A percentile compares a stretch with the other conserved stretches of the same genome.
phyloP scores from a whole-genome alignment of 805 yeast species.

The Maudiozyma barnettii region DNA sequence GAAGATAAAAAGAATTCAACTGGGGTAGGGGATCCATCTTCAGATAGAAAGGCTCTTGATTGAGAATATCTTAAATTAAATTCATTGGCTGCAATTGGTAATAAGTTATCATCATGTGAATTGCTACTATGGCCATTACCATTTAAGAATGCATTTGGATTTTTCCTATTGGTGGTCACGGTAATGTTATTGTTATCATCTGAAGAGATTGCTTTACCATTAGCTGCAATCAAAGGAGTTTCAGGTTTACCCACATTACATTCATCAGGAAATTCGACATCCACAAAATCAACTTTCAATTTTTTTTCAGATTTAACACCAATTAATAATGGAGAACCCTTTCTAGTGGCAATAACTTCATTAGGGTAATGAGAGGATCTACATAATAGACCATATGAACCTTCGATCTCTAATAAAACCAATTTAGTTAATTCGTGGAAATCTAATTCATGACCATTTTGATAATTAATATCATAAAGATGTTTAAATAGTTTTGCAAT shows the following conservation, averaged over 20 bases:
- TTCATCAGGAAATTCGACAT: constrained; percentile 87
- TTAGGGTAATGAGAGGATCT: constrained; percentile 89
- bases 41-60: constrained; percentile 93
- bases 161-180: constrained; percentile 4
- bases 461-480: constrained; percentile 65
- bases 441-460: constrained; percentile 71
- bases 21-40: constrained; percentile 86
- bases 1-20: constrained; percentile 93
- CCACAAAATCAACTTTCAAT: constrained; percentile 95
- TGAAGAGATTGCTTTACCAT: constrained; percentile 4
- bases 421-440: constrained; percentile 88
- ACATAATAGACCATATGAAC: constrained; percentile 93
- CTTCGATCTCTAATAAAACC: constrained; percentile 87
- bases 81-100: constrained; percentile 50
- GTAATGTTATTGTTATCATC: not conserved
- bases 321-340: constrained; percentile 93
- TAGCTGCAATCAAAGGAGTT: constrained; percentile 21
- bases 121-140: not conserved
- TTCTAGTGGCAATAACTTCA: constrained; percentile 93
- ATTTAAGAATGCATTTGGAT: constrained; percentile 5
- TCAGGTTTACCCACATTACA: constrained; percentile 31
- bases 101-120: constrained; percentile 19
- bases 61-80: constrained; percentile 70
- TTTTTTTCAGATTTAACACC: constrained; percentile 96
- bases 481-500: constrained; percentile 93